A percentile compares a stretch with the other conserved stretches of the same genome.
Evolutionary conservation across 2,329 filamentous ascomycete species (phyloP).

Genomic region (Blastomyces gilchristii): DNA sequence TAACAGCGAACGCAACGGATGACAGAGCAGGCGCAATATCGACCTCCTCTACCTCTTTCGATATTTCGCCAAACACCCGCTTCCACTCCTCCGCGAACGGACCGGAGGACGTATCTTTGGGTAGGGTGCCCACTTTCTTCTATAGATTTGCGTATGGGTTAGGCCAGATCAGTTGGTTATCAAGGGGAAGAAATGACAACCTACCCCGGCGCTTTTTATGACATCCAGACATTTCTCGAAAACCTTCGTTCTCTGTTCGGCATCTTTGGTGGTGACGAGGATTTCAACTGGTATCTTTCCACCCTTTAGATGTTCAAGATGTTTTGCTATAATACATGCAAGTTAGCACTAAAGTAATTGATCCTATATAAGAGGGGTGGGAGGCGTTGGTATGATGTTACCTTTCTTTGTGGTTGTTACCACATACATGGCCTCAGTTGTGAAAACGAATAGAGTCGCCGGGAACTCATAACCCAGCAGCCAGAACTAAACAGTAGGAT

Average conservation of each 20-base stretch:
- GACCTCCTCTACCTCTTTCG: constrained; percentile 78
- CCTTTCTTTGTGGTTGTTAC: constrained; percentile 97
- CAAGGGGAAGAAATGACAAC: constrained; percentile 27
- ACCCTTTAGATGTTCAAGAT: constrained; percentile 82
- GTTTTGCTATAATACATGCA: constrained; percentile 57
- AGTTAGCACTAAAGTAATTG: not conserved
- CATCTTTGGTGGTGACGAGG: constrained; percentile 81
- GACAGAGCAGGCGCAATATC: constrained; percentile 79
- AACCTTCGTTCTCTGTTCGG: constrained; percentile 80
- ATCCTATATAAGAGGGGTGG: constrained; percentile 1
- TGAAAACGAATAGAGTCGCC: constrained; percentile 87
- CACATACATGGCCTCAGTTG: constrained; percentile 75
- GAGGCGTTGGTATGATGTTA: constrained; percentile 28
- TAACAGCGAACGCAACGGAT: constrained; percentile 72
- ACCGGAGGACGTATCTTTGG: constrained; percentile 74
- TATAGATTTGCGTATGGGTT: constrained; percentile 26
- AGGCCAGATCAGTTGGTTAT: not conserved
- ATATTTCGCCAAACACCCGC: constrained; percentile 62
- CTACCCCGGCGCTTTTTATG: constrained; percentile 77
- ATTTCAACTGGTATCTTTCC: constrained; percentile 90
- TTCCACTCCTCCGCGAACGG: constrained; percentile 97
- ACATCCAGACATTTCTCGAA: constrained; percentile 73
- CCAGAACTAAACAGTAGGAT: constrained; percentile 63
- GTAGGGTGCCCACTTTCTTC: constrained; percentile 82
- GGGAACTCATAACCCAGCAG: constrained; percentile 97